Conservation (phyloP, 2,329 filamentous ascomycete species). For the Gyromitra esculenta region DNA sequence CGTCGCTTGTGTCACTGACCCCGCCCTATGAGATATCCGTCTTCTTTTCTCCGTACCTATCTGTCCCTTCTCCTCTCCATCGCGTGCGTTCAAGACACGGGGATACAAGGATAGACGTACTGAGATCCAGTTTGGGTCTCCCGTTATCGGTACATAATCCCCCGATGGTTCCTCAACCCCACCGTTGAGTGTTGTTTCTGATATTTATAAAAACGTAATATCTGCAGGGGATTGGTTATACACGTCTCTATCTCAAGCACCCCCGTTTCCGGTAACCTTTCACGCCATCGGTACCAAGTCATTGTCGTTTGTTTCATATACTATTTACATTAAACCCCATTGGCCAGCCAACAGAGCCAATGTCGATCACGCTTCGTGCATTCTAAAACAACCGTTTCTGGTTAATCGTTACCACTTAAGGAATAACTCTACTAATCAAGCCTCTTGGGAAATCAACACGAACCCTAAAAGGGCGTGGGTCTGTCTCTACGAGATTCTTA, state of each 20-base stretch:
- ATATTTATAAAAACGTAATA: neutral
- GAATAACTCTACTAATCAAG: conserved; percentile 24
- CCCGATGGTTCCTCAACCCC: neutral
- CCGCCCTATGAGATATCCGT: conserved; percentile 8
- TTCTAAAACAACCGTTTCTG: conserved; percentile 10
- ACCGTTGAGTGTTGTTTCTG: neutral
- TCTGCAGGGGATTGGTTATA: neutral
- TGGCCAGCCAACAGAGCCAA: conserved; percentile 18
- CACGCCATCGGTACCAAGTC: neutral
- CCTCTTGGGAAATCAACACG: conserved; percentile 16
- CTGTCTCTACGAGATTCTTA: neutral
- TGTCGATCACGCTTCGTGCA: conserved; percentile 45
- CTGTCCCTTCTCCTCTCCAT: neutral
- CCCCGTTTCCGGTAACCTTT: neutral
- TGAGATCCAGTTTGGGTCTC: neutral
- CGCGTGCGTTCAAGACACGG: neutral
- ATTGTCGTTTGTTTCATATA: conserved; percentile 13
- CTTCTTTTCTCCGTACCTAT: neutral
- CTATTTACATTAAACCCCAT: conserved; percentile 6
- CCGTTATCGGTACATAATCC: neutral
- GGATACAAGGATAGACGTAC: conserved; percentile 9
- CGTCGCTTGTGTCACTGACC: conserved; percentile 21
- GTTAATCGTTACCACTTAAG: conserved; percentile 31
- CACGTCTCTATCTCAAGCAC: neutral
- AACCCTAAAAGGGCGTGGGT: conserved; percentile 2